Evolutionary conservation across 768 basidiomycete species (phyloP).

Genomic region (Termitomyces sp.): DNA sequence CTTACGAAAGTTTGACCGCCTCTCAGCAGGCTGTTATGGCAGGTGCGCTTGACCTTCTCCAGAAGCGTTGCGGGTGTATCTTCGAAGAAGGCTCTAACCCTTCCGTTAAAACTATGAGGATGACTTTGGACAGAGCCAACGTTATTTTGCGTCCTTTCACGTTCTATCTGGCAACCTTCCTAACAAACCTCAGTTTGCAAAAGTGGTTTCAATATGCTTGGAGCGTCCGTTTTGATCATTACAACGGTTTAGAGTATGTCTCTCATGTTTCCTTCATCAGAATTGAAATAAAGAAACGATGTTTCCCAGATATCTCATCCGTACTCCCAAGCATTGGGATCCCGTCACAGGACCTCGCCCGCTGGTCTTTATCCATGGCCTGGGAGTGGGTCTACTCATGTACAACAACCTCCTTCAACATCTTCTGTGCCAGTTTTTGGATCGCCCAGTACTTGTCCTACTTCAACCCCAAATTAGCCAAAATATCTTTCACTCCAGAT

Average conservation of each 20-base stretch:
- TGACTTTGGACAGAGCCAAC: conserved; percentile 78
- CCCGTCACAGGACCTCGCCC: conserved; percentile 58
- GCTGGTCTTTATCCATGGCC: conserved; percentile 83
- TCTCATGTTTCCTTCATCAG: neutral
- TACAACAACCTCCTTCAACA: conserved; percentile 62
- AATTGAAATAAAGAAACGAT: conserved; percentile 1
- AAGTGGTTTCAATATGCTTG: conserved; percentile 41
- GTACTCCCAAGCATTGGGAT: conserved; percentile 69
- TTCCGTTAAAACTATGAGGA: conserved; percentile 51
- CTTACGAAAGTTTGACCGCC: conserved; percentile 44
- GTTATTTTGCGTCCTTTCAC: conserved; percentile 66
- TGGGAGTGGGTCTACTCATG: conserved; percentile 80
- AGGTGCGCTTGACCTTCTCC: conserved; percentile 58
- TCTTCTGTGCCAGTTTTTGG: conserved; percentile 52
- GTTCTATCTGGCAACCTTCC: conserved; percentile 55
- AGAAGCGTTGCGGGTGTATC: conserved; percentile 67
- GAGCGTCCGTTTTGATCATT: conserved; percentile 41
- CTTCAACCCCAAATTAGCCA: conserved; percentile 89
- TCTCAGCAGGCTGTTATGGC: conserved; percentile 52
- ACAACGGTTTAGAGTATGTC: conserved; percentile 71
- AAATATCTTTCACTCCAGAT: conserved; percentile 74
- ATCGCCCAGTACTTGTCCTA: conserved; percentile 71
- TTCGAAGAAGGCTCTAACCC: conserved; percentile 63
- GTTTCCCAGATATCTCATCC: conserved; percentile 63
- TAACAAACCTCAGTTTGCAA: conserved; percentile 48